Evolutionary conservation across 2,329 filamentous ascomycete species (phyloP).

Genomic region (Aspergillus tamarii): DNA sequence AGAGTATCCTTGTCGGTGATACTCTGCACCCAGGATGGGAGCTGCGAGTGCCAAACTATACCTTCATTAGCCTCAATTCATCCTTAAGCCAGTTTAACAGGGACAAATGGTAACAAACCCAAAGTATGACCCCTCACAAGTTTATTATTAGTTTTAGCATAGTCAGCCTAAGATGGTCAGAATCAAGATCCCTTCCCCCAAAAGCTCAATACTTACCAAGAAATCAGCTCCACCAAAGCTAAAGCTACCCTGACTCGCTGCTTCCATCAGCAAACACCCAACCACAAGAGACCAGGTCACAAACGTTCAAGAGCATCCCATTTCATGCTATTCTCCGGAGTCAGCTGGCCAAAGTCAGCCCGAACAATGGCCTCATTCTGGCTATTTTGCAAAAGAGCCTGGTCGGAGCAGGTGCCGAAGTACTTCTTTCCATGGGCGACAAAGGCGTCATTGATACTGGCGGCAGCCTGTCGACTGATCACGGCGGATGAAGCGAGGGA

Average conservation of each 20-base stretch:
- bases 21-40: slow-evolving; percentile 47
- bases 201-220: slow-evolving; percentile 49
- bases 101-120: slow-evolving; percentile 26
- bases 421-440: slow-evolving; percentile 68
- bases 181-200: slow-evolving; percentile 64
- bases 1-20: slow-evolving; percentile 56
- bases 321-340: slow-evolving; percentile 66
- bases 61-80: background rate
- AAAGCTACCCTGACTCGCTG: slow-evolving; percentile 55
- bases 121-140: slow-evolving; percentile 66
- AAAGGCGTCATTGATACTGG: slow-evolving; percentile 58
- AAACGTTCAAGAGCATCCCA: slow-evolving; percentile 64
- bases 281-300: background rate
- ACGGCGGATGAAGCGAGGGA: background rate
- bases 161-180: slow-evolving; percentile 52
- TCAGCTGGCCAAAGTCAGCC: slow-evolving; percentile 68
- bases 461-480: slow-evolving; percentile 19
- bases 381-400: slow-evolving; percentile 58
- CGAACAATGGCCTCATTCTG: slow-evolving; percentile 62
- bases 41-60: slow-evolving; percentile 42
- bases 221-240: slow-evolving; percentile 59
- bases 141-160: slow-evolving; percentile 43
- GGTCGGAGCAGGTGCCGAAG: slow-evolving; percentile 62
- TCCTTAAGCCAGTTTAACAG: too few species aligned
- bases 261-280: background rate